phyloP scores from a whole-genome alignment of 1,284 basidiomycete genomes.

The Ganoderma lucidum region DNA sequence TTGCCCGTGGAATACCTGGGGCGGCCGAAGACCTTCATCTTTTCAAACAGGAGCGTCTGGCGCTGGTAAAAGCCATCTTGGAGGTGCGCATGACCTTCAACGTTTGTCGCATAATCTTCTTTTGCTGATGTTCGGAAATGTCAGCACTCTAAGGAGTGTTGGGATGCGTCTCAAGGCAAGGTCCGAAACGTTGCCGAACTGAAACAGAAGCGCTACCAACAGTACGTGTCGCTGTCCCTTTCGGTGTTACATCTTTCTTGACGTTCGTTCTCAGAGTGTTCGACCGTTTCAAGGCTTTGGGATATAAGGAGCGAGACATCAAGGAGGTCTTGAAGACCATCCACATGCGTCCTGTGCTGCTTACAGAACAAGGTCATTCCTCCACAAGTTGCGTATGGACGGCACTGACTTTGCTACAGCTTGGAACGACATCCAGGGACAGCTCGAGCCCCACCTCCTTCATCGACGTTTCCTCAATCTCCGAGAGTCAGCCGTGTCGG shows the following conservation, averaged over 20 bases:
- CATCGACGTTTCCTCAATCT: neutral
- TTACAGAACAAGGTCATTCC: neutral
- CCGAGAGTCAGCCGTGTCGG: neutral
- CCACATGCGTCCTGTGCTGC: neutral
- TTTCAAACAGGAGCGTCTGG: neutral
- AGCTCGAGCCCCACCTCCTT: slow-evolving; percentile 1
- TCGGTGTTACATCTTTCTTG: neutral
- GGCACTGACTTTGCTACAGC: neutral
- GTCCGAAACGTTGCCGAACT: neutral
- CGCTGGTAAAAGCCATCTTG: neutral
- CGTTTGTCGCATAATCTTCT: neutral
- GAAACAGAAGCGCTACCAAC: slow-evolving; percentile 2
- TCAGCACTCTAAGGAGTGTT: neutral
- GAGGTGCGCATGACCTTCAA: neutral
- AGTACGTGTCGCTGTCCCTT: neutral
- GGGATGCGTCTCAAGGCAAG: neutral
- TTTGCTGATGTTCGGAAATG: neutral
- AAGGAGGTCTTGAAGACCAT: neutral
- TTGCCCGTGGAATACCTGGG: neutral
- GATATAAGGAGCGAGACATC: neutral
- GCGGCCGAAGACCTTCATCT: neutral
- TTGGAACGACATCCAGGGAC: neutral
- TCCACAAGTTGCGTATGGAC: neutral
- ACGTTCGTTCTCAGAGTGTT: neutral
- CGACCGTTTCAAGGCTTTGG: neutral